Percentiles rank a stretch among this genome's conserved stretches.
Conservation (phyloP, 352 stramenopile genomes). For the Globisporangium orthogonon region DNA sequence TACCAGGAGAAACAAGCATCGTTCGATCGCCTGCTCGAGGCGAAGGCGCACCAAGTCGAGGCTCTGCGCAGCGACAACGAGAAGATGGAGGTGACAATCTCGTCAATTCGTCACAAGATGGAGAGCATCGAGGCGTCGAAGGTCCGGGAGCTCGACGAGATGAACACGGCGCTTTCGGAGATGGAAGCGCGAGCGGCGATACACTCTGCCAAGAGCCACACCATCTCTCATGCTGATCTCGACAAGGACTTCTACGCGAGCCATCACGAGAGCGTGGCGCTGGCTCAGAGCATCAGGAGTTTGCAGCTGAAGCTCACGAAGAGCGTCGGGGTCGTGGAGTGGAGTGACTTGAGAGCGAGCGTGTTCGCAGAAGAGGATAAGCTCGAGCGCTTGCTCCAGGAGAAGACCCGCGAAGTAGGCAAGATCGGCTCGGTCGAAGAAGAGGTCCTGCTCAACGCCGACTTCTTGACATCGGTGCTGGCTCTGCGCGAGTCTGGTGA, state of each 20-base stretch:
- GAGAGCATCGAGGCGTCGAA: conserved; percentile 31
- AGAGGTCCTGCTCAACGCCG: conserved; percentile 48
- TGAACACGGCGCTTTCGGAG: conserved; percentile 28
- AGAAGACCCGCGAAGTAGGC: conserved; percentile 26
- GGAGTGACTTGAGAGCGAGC: conserved; percentile 40
- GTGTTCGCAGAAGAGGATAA: conserved; percentile 41
- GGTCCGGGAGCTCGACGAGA: conserved; percentile 27
- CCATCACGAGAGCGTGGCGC: conserved; percentile 35
- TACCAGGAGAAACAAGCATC: conserved; percentile 31
- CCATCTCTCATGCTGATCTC: conserved; percentile 1
- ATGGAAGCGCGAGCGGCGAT: conserved; percentile 19
- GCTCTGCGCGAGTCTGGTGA: conserved; percentile 14
- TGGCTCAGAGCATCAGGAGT: conserved; percentile 38
- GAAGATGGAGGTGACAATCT: conserved; percentile 25
- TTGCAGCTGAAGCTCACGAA: conserved; percentile 47
- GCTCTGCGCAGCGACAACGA: conserved; percentile 38
- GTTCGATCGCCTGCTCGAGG: conserved; percentile 31
- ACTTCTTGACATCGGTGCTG: conserved; percentile 51
- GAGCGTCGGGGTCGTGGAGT: conserved; percentile 54
- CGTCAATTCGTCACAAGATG: conserved; percentile 38
- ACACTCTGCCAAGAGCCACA: neutral
- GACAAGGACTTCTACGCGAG: conserved; percentile 38
- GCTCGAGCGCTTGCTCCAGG: conserved; percentile 22
- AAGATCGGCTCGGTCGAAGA: conserved; percentile 42
- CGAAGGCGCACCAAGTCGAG: conserved; percentile 36